These are phyloP conservation scores for Celoporthe dispersa DNA, from an alignment of 2,329 filamentous ascomycete species.

Conservation along the genomic window DNA sequence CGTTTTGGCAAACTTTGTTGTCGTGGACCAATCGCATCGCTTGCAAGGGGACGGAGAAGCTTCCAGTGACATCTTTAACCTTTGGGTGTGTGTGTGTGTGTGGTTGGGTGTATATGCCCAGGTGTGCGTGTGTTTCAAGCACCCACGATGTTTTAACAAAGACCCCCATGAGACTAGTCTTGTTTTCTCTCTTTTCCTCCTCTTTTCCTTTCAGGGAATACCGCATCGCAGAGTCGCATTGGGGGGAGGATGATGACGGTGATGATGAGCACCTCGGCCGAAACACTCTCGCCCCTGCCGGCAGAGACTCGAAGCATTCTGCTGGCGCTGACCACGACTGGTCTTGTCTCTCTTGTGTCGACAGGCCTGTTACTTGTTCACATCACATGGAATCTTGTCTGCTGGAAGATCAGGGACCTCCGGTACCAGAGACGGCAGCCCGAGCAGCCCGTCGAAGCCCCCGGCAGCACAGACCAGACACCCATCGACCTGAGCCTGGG, in stretches of 20 bases:
- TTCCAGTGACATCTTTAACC: neutral
- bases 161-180: neutral
- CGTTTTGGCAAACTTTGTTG: neutral
- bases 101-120: neutral
- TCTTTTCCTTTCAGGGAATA: neutral
- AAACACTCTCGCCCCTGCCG: constrained; percentile 35
- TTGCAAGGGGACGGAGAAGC: neutral
- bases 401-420: constrained; percentile 35
- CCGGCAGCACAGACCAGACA: neutral
- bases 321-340: constrained; percentile 33
- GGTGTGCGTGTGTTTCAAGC: neutral
- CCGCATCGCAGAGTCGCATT: neutral
- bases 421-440: constrained; percentile 6
- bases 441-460: neutral
- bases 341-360: constrained; percentile 35
- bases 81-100: too few species aligned
- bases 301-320: constrained; percentile 33
- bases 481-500: constrained; percentile 36
- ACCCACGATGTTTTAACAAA: neutral
- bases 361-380: constrained; percentile 35
- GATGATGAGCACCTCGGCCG: constrained; percentile 6
- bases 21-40: neutral
- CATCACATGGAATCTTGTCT: constrained; percentile 37
- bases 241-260: neutral
- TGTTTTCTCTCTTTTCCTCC: neutral